Conservation (phyloP, 139 green algal genomes). For the Diplosphaera chodatii region DNA sequence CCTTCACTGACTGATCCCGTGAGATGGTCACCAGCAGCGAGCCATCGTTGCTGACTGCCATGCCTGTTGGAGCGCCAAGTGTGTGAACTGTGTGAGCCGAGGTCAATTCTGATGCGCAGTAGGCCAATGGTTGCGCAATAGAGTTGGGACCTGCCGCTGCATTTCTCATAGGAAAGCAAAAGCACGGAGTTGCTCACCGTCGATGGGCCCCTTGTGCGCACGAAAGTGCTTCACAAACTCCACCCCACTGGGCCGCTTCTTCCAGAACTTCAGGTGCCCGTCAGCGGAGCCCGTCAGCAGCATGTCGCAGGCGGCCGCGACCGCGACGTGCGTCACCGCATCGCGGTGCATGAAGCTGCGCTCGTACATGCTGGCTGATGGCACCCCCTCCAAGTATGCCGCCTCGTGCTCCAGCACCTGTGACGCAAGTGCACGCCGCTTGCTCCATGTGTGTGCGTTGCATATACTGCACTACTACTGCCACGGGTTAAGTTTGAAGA, state of each 20-base stretch:
- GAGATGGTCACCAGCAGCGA: conserved; percentile 36
- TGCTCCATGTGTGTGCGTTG: too few species aligned
- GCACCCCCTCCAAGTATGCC: conserved; percentile 68
- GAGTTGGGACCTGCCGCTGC: too few species aligned
- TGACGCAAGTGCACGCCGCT: too few species aligned
- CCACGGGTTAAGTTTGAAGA: too few species aligned
- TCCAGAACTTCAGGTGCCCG: conserved; percentile 98
- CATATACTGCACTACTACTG: too few species aligned
- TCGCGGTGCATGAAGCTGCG: conserved; percentile 98
- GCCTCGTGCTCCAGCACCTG: conserved; percentile 74
- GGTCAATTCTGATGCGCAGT: too few species aligned
- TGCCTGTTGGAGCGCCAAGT: conserved; percentile 5
- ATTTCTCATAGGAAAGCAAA: too few species aligned
- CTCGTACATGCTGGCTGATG: conserved; percentile 87
- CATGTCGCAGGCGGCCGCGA: conserved; percentile 58
- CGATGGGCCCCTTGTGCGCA: conserved; percentile 77
- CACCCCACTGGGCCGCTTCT: conserved; percentile 76
- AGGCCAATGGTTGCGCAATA: too few species aligned
- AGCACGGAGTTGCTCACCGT: too few species aligned
- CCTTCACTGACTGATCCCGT: conserved; percentile 37
- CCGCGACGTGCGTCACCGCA: conserved; percentile 77
- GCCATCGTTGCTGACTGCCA: conserved; percentile 35
- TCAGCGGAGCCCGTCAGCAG: conserved; percentile 78
- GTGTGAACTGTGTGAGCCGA: too few species aligned
- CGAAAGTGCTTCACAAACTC: conserved; percentile 88